These are phyloP conservation scores for Trichoderma cornu-damae DNA, from an alignment of 2,329 filamentous ascomycete genomes.

Conservation along the genomic window DNA sequence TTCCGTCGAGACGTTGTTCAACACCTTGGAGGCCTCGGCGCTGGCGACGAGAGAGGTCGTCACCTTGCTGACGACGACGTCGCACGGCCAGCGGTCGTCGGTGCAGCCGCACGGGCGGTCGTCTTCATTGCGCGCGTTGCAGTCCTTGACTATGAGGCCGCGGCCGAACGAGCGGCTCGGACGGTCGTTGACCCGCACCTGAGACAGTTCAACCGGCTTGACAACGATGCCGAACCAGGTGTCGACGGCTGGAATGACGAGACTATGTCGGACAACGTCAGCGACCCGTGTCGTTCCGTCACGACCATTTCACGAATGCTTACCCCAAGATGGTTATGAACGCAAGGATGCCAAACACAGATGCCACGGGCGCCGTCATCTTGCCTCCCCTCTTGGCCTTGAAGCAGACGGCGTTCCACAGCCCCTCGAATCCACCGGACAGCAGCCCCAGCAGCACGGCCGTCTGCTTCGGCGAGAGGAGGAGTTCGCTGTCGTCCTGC, in stretches of 20 bases:
- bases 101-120: neutral
- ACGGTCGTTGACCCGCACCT: neutral
- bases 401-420: neutral
- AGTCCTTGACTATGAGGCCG: no score
- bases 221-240: constrained; percentile 1
- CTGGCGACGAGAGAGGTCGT: neutral
- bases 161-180: neutral
- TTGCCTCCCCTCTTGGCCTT: neutral
- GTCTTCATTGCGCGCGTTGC: no score
- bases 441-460: neutral
- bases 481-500: neutral
- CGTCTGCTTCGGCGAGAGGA: neutral
- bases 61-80: neutral
- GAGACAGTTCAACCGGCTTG: neutral
- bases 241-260: neutral
- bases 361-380: neutral
- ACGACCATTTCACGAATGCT: neutral
- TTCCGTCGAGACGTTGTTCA: neutral
- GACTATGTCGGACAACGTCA: neutral
- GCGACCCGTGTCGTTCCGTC: neutral
- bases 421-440: neutral
- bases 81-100: neutral
- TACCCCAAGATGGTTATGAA: neutral
- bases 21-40: neutral
- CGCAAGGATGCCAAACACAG: neutral